phyloP scores from a whole-genome alignment of 768 basidiomycete species.

The Scleroderma bovista region DNA sequence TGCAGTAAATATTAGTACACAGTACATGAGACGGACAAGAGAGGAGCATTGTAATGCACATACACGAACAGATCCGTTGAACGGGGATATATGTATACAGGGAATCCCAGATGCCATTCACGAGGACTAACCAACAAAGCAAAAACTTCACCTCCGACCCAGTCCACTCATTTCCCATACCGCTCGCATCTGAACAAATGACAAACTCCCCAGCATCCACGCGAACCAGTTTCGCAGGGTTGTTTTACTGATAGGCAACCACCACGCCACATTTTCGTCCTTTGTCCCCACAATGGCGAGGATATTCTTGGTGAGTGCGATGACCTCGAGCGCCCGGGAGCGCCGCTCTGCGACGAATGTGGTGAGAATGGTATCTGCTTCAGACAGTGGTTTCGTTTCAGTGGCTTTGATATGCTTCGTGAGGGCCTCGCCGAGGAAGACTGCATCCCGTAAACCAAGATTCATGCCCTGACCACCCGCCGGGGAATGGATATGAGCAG shows the following conservation, averaged over 20 bases:
- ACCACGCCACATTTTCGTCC: constrained; percentile 14
- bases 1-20: too few relatives aligned
- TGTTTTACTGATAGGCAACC: constrained; percentile 20
- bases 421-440: constrained; percentile 40
- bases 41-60: too few relatives aligned
- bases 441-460: constrained; percentile 48
- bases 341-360: constrained; percentile 34
- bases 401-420: constrained; percentile 27
- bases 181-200: constrained; percentile 11
- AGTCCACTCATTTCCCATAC: constrained; percentile 25
- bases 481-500: constrained; percentile 50
- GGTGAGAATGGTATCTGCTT: constrained; percentile 29
- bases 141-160: constrained; percentile 13
- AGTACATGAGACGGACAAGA: too few relatives aligned
- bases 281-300: constrained; percentile 19
- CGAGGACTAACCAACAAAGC: background rate
- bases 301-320: constrained; percentile 36
- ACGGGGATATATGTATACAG: too few relatives aligned
- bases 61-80: too few relatives aligned
- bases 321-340: constrained; percentile 37
- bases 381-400: constrained; percentile 5
- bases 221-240: constrained; percentile 24
- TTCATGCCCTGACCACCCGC: constrained; percentile 56
- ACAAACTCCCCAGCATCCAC: constrained; percentile 14
- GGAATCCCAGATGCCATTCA: too few relatives aligned